Percentiles rank a stretch among this genome's conserved stretches.
phyloP scores from a whole-genome alignment of 306 rosid species.

The Erythrophleum fordii region DNA sequence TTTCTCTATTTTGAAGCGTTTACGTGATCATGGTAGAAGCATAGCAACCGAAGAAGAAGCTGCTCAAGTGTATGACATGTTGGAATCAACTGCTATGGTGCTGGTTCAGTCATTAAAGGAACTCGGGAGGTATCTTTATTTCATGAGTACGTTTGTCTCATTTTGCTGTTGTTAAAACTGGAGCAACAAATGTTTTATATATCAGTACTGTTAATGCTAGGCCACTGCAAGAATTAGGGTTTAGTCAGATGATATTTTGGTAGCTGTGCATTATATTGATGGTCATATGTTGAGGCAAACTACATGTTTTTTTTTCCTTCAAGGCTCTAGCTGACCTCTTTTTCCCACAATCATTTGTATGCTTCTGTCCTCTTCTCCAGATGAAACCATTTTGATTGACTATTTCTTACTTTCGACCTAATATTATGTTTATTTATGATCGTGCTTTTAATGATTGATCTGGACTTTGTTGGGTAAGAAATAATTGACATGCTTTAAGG shows the following conservation, averaged over 20 bases:
- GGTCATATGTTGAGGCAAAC: background rate
- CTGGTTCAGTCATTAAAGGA: constrained; percentile 68
- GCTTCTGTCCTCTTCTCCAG: background rate
- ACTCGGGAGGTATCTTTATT: constrained; percentile 56
- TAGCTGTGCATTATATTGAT: background rate
- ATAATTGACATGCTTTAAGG: background rate
- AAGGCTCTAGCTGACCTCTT: background rate
- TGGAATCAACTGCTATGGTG: constrained; percentile 79
- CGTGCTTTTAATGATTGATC: background rate
- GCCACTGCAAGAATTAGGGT: background rate
- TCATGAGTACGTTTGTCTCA: background rate
- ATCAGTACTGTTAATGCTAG: background rate
- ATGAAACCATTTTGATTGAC: background rate
- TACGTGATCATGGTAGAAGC: background rate
- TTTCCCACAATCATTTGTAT: background rate
- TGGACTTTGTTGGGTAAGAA: background rate
- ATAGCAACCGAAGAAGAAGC: constrained; percentile 25
- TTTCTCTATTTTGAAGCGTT: constrained; percentile 64
- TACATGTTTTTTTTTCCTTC: background rate
- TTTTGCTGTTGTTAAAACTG: background rate
- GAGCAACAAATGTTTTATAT: background rate
- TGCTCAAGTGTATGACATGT: constrained; percentile 51
- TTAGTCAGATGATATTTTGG: background rate
- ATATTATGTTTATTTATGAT: background rate
- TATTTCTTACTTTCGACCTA: background rate